Conservation (phyloP, 345 rosid species). For the Populus euphratica region DNA sequence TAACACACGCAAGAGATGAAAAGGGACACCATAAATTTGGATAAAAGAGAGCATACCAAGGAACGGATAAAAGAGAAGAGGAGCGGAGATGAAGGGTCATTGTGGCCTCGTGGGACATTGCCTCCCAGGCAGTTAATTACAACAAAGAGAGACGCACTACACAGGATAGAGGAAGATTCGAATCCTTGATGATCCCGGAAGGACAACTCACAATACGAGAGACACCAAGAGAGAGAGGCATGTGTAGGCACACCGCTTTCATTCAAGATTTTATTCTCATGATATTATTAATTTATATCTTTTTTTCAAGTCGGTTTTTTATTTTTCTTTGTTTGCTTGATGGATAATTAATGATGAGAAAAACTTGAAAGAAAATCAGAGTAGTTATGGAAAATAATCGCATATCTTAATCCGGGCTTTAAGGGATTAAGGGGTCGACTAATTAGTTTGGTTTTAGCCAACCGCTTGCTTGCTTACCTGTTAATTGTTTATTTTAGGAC, state of each 20-base stretch:
- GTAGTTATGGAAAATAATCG: neutral
- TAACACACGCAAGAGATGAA: neutral
- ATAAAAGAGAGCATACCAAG: neutral
- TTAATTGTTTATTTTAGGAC: neutral
- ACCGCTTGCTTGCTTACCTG: neutral
- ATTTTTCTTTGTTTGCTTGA: neutral
- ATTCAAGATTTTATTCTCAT: neutral
- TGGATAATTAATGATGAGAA: too few species aligned
- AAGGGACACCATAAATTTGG: neutral
- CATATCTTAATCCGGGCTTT: slow-evolving; percentile 26
- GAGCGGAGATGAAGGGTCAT: neutral
- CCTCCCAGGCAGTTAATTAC: neutral
- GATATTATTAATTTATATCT: neutral
- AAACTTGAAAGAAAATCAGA: neutral
- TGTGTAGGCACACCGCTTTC: neutral
- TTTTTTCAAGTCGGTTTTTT: neutral
- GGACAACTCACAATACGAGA: slow-evolving; percentile 7
- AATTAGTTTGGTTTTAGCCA: neutral
- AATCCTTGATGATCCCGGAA: neutral
- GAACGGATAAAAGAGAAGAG: neutral
- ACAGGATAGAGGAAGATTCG: neutral
- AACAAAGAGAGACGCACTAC: neutral
- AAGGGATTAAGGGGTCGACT: slow-evolving; percentile 14
- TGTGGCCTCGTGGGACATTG: neutral
- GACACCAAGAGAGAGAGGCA: neutral